phyloP scores from a whole-genome alignment of 78 protist genomes.

The Chrysochromulina parva region DNA sequence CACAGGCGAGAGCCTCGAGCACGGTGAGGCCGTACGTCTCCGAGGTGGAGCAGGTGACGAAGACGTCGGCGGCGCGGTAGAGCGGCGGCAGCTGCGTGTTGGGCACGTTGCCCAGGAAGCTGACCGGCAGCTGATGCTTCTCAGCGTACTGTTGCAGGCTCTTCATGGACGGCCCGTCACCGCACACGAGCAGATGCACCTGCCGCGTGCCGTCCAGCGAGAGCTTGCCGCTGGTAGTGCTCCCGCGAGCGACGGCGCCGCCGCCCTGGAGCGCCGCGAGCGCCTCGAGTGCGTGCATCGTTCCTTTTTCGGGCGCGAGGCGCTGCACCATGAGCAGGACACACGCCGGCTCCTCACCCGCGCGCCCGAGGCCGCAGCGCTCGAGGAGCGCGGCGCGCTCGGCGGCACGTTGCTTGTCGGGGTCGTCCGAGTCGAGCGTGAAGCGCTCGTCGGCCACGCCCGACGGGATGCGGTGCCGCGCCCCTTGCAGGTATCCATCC shows the following conservation, averaged over 20 bases:
- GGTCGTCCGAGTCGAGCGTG: background rate
- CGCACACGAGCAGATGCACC: background rate
- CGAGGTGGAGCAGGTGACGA: constrained; percentile 15
- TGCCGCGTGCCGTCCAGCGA: background rate
- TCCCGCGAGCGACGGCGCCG: background rate
- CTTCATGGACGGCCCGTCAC: constrained; percentile 12
- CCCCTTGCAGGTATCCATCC: background rate
- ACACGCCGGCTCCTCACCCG: background rate
- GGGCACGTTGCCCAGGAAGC: constrained; percentile 2
- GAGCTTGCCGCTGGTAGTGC: too few species aligned
- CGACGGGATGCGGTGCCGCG: background rate
- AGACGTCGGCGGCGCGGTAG: constrained; percentile 33
- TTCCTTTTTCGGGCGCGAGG: constrained; percentile 22
- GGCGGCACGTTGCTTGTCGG: too few species aligned
- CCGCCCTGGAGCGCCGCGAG: background rate
- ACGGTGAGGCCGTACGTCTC: constrained; percentile 37
- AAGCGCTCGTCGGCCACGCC: background rate
- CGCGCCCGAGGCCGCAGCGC: background rate
- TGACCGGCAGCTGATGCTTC: background rate
- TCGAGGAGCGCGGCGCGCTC: background rate
- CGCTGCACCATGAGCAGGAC: constrained; percentile 4
- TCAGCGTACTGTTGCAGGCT: background rate
- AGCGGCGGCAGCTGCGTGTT: constrained; percentile 14
- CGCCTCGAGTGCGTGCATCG: background rate
- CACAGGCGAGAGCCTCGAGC: constrained; percentile 37